These are phyloP conservation scores for Xylaria sp. DNA, from an alignment of 2,329 filamentous ascomycete species.

Conservation along the genomic window DNA sequence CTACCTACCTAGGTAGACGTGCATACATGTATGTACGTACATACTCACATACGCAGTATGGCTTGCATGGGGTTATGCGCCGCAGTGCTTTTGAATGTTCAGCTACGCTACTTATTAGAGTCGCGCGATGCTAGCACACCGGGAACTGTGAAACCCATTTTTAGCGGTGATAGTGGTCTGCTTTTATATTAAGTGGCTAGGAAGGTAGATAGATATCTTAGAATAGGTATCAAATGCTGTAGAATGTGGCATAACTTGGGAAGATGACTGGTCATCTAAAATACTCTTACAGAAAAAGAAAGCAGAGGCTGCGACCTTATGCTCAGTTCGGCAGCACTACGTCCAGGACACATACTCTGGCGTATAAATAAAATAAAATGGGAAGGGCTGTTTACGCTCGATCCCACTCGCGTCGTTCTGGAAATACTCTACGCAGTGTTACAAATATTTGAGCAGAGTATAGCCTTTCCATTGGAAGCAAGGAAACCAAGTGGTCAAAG, in stretches of 20 bases:
- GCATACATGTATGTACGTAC: too few relatives aligned
- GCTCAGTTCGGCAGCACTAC: too few relatives aligned
- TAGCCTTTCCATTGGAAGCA: not conserved
- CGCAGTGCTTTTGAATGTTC: not conserved
- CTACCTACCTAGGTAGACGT: not conserved
- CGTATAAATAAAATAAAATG: too few relatives aligned
- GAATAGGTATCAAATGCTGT: not conserved
- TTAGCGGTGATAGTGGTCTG: not conserved
- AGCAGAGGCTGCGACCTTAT: not conserved
- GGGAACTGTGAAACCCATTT: not conserved
- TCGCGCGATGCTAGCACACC: not conserved
- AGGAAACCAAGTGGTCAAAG: not conserved
- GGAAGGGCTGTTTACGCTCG: too few relatives aligned
- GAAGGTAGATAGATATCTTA: not conserved
- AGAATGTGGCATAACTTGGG: not conserved
- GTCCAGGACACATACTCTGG: too few relatives aligned
- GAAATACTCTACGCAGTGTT: not conserved
- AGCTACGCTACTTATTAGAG: not conserved
- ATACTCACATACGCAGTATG: too few relatives aligned
- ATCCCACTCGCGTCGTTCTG: not conserved
- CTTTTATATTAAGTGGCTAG: not conserved
- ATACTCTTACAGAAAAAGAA: constrained; percentile 1
- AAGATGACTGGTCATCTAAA: not conserved
- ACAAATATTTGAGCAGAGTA: not conserved
- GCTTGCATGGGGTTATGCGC: constrained; percentile 3